Conservation (phyloP, 257 asterid species). For the Datura wrightii region DNA sequence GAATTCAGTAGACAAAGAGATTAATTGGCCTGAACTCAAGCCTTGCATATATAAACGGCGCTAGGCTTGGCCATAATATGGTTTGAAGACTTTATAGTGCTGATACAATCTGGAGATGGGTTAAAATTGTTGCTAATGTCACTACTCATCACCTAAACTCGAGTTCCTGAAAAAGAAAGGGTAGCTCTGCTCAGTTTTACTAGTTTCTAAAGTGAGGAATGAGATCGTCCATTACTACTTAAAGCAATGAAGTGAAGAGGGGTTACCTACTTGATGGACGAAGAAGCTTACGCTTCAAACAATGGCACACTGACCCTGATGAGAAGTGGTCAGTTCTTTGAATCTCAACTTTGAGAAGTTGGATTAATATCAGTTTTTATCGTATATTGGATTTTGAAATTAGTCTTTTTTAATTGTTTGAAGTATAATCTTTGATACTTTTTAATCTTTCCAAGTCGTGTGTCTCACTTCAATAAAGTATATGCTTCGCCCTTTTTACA, state of each 20-base stretch:
- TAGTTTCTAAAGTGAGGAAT: background rate
- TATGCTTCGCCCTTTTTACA: background rate
- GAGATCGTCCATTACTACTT: background rate
- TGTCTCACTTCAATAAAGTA: background rate
- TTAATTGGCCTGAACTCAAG: slow-evolving; percentile 35
- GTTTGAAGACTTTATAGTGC: background rate
- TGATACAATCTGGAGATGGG: background rate
- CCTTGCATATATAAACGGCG: slow-evolving; percentile 34
- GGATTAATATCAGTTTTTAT: background rate
- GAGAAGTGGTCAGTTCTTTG: background rate
- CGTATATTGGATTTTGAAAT: background rate
- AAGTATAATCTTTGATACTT: background rate
- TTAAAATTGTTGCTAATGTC: background rate
- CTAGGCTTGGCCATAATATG: slow-evolving; percentile 1
- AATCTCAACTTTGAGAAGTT: background rate
- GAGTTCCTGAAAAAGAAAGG: background rate
- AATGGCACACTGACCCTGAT: background rate
- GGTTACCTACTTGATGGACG: background rate
- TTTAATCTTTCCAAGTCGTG: background rate
- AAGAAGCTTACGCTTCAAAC: background rate
- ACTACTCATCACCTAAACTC: background rate
- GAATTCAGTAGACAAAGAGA: slow-evolving; percentile 15
- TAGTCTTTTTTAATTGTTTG: background rate
- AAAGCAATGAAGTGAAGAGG: background rate
- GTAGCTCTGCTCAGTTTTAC: background rate